Base-by-base conservation (phyloP, 2,329 filamentous ascomycete genomes). In the Phyllosticta capitalensis region DNA sequence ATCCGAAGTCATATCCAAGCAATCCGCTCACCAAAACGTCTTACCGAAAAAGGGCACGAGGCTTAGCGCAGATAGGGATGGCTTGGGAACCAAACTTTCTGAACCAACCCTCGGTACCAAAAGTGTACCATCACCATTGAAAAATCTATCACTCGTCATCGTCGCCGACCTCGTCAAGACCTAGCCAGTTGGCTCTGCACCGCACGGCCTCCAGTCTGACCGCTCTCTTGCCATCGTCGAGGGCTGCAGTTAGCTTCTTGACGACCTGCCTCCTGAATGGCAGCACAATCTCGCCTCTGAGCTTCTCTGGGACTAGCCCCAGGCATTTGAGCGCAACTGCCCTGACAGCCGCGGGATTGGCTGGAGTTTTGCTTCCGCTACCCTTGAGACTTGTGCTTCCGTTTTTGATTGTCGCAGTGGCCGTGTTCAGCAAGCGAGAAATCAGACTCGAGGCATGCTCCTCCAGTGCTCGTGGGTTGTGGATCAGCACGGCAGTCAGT, bases 221-320 rank as follows among this genome's bases (percentile, higher is more conserved):
- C 67, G 79, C 78, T 62, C 85, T 74, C 72, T 83, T 86, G 30
- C 75, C 74, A 70, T 88, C 85, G 73, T 88, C 85, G 63, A 88
- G 67, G 24, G 81, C 79, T 17, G 66, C 69, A 52, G 77, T 73
- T 65, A 88, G 69, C 21, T 78, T 76, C 66, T 80, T 80, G 54
- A 85, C 74, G 9, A 87, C 83, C 54, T 80, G 76, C 54, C 74
- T 74, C 64, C 83, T 79, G 61, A 82, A 81, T 9, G 81, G 79
- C 19, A 87, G 67, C 7, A 87, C 73, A 1, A 78, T 76, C 56
- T 81, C 78, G 57, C 72, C 70, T 60, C 75, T 76, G 45, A 82
- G 64, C 62, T 76, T 74, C 28, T 72, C 74, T 14, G 80, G 78
- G 24, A 81, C 74, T 4, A 78, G 67, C 9, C 71, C 70, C 22